These are phyloP conservation scores for Flammula alnicola DNA, from an alignment of 1,284 basidiomycete genomes.

Conservation along the genomic window DNA sequence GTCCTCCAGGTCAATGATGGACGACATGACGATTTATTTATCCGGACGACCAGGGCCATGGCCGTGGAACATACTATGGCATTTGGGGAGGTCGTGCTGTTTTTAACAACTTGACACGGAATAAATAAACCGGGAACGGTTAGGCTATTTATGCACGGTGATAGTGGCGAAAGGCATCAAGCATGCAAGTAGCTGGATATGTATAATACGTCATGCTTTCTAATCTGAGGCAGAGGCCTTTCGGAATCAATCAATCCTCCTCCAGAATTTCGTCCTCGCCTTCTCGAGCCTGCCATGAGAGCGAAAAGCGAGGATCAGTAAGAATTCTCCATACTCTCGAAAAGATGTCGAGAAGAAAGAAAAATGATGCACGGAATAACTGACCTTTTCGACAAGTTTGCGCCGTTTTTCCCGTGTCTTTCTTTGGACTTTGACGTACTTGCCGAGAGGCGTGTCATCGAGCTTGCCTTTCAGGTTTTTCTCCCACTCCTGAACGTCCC, in stretches of 20 bases:
- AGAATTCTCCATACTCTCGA: neutral
- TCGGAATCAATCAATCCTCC: slow-evolving; percentile 33
- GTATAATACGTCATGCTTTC: too few relatives aligned
- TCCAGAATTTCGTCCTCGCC: slow-evolving; percentile 73
- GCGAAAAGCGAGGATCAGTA: slow-evolving; percentile 13
- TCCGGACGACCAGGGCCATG: too few relatives aligned
- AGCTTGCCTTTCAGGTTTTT: slow-evolving; percentile 59
- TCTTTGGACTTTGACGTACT: slow-evolving; percentile 79
- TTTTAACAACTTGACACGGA: neutral
- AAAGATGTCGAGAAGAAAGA: slow-evolving; percentile 7
- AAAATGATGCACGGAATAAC: too few relatives aligned
- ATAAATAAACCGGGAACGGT: too few relatives aligned
- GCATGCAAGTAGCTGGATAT: too few relatives aligned
- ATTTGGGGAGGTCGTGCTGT: neutral
- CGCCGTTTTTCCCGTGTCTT: slow-evolving; percentile 82
- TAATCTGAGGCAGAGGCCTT: neutral
- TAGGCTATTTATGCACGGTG: too few relatives aligned
- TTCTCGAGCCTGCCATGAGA: slow-evolving; percentile 57
- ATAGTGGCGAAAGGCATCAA: too few relatives aligned
- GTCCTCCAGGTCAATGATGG: too few relatives aligned
- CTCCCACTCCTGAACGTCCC: slow-evolving; percentile 79
- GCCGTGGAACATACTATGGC: too few relatives aligned
- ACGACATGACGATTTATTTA: too few relatives aligned
- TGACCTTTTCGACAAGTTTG: slow-evolving; percentile 77
- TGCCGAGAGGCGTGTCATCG: slow-evolving; percentile 78